Evolutionary conservation across 2,329 filamentous ascomycete genomes (phyloP), one percentile per base, ranked within the genome.

Genomic region (Periconia digitata): DNA sequence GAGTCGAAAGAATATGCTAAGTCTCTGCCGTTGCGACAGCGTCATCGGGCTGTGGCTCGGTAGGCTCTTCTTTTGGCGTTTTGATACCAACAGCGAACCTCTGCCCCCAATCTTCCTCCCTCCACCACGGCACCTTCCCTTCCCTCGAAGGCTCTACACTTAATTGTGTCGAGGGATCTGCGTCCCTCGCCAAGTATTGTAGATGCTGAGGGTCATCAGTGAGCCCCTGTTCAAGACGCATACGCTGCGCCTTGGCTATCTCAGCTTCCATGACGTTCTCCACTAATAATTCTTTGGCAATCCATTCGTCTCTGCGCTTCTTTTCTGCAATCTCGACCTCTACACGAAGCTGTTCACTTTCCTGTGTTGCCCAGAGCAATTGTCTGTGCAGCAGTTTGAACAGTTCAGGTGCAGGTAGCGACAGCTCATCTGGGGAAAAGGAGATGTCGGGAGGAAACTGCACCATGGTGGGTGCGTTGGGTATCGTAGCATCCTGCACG

Each of bases 251-350:
- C 2, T 44, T 50, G 10, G 61, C 82, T 74, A 85, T 85, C 66
- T 85, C 83, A 27, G 82, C 77, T 67, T 92, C 89, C 58, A 90
- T 79, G 24, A 87, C 79, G 63, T 90, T 89, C 48, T 89, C 83
- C n/a, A 94, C 71, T 16, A 92, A 71, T 23, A 89, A 79, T 71
- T 94, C 89, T 71, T 92, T 92, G 71, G 89, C 84, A 13, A 84
- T 74, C 89, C 89, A 94, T 65, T 90, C 87, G 53, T 84, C 79
- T 66, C 83, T 83, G 69, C 87, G 85, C 12, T 78, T 62, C 29
- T 82, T 81, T 67, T 92, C 87, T 69, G 87, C 80, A 37, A 75
- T 74, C 54, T 85, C 83, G 56, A 85, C 83, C 67, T 91, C 85
- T 46, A 75, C 76, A 58, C 80, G 80, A 43, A 94, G 75, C 34